Percentiles rank a stretch among this genome's conserved stretches.
Evolutionary conservation across 208 protist genomes (phyloP).

Genomic region (Tritrichomonas musculus): DNA sequence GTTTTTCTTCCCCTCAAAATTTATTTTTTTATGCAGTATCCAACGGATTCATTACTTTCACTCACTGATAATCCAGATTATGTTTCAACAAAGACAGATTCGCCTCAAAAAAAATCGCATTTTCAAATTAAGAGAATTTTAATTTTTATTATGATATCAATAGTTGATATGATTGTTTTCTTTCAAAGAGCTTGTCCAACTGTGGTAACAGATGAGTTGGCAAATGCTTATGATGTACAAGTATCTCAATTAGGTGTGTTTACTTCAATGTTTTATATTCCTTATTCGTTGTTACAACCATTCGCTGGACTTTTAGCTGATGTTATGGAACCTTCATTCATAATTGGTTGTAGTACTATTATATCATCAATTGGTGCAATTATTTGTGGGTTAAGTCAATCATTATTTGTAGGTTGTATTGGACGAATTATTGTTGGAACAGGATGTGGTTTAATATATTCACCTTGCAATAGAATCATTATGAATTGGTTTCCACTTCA

Average conservation of each 20-base stretch:
- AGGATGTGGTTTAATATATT: not conserved
- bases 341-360: not conserved
- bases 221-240: not conserved
- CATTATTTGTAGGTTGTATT: not conserved
- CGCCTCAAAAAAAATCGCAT: not conserved
- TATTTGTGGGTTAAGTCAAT: not conserved
- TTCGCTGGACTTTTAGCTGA: not conserved
- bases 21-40: no score
- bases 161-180: not conserved
- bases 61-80: no score
- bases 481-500: not conserved
- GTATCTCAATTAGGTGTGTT: not conserved
- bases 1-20: no score
- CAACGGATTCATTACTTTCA: no score
- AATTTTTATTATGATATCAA: not conserved
- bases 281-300: not conserved
- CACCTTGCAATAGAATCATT: not conserved
- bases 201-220: not conserved
- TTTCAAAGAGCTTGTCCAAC: not conserved
- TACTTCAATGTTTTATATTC: not conserved
- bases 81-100: no score
- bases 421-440: not conserved
- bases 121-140: not conserved
- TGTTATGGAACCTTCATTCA: not conserved
- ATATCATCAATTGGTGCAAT: not conserved